These are phyloP conservation scores for Fistulinella cinereoalba DNA, from an alignment of 1,284 basidiomycete genomes.

Conservation along the genomic window DNA sequence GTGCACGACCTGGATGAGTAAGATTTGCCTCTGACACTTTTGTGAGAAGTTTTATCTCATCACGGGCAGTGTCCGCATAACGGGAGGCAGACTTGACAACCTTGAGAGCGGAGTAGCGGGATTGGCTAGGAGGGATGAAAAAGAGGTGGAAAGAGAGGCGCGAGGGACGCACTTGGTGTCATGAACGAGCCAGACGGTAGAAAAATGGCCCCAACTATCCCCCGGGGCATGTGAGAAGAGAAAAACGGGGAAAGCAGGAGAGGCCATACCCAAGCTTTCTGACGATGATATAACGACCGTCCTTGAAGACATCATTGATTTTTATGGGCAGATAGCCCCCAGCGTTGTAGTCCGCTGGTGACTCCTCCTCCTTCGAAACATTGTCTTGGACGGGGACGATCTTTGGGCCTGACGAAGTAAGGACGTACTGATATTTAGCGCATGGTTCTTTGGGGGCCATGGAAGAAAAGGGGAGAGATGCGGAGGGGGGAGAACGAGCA, in stretches of 20 bases:
- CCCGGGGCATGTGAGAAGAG: slow-evolving; percentile 23
- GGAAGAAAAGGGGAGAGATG: slow-evolving; percentile 15
- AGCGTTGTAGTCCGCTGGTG: slow-evolving; percentile 73
- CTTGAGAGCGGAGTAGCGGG: slow-evolving; percentile 83
- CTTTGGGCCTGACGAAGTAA: slow-evolving; percentile 63
- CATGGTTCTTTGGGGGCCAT: slow-evolving; percentile 67
- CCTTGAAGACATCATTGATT: slow-evolving; percentile 77
- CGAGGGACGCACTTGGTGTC: slow-evolving; percentile 57
- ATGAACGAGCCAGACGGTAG: slow-evolving; percentile 80
- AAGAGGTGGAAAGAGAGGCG: slow-evolving; percentile 8
- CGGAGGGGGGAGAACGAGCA: not conserved
- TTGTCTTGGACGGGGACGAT: slow-evolving; percentile 65
- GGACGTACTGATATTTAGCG: slow-evolving; percentile 71
- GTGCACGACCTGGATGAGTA: slow-evolving; percentile 61
- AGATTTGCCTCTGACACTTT: slow-evolving; percentile 73
- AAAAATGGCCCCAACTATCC: slow-evolving; percentile 90
- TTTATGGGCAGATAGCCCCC: slow-evolving; percentile 81
- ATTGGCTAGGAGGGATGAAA: slow-evolving; percentile 39
- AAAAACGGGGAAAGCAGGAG: slow-evolving; percentile 9
- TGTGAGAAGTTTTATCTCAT: slow-evolving; percentile 87
- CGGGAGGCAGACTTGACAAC: slow-evolving; percentile 87
- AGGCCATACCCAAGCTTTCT: slow-evolving; percentile 74
- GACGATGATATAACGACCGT: slow-evolving; percentile 74
- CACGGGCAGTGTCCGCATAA: slow-evolving; percentile 85
- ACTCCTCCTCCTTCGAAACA: slow-evolving; percentile 70